Base-by-base conservation (phyloP, 2,329 filamentous ascomycete genomes). In the Elsinoe ampelina region DNA sequence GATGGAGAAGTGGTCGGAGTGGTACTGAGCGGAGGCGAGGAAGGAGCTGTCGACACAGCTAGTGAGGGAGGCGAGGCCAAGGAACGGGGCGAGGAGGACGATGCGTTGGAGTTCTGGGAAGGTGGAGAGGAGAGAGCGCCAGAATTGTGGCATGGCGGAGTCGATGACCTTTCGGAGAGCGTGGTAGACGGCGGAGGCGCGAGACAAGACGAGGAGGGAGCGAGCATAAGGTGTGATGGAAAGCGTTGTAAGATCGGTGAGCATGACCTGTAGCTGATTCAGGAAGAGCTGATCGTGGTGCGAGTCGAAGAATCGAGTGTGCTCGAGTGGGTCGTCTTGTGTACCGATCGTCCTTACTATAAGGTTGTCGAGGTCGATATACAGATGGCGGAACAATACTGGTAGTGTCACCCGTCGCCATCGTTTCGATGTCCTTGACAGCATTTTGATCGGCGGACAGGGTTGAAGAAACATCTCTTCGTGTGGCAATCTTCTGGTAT, bases 391-490 rank as follows among this genome's bases (percentile, higher is more conserved):
- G n/a, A 34, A 38, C 22, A 56, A 22, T 12, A 38, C 12, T 11
- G 32, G 32, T 15, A 48, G 22, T n/a, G 30, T 32, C 15, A 56
- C 20, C 15, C 54, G 10, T 34, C 54, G 32, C 54, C 54, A 56
- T n/a, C 54, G 41, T 17, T 47, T 56, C 3, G 38, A 56, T 20
- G 35, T 32, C 8, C n/a, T 22, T 17, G 54, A 56, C 20, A 56
- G 34, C 17, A 10, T 26, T n/a, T 56, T 56, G 34, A 56, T 7
- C 13, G 54, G 41, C n/a, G 41, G 5, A 22, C 36, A 13, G 6
- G 36, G 11, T 3, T 17, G 13, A 11, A 11, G 26, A 22, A 56
- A 56, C n/a, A 56, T 45, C 2, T 36, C 19, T 11, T 35, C 54
- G 12, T 32, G 20, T 12, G 54, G 54, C 13, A 26, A 17, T 13